Conservation (phyloP, 2,329 filamentous ascomycete species). For the Neonectria faginata region DNA sequence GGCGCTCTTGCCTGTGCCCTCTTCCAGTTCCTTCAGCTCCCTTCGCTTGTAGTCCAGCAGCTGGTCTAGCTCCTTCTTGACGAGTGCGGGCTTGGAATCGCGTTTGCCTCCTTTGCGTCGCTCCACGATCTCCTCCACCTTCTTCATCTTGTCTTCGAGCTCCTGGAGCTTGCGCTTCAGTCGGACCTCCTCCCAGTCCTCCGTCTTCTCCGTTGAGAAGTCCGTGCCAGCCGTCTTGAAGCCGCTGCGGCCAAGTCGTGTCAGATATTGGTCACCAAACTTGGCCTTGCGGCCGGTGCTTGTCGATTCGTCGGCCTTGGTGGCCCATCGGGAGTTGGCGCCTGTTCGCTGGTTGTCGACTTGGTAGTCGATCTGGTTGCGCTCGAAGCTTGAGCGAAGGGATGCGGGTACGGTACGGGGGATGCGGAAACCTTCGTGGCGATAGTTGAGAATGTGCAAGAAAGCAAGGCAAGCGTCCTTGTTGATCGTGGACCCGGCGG, state of each 20-base stretch:
- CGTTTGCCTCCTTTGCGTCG: conserved; percentile 72
- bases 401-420: conserved; percentile 91
- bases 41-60: conserved; percentile 93
- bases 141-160: conserved; percentile 86
- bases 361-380: conserved; percentile 97
- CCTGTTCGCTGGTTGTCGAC: conserved; percentile 77
- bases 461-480: conserved; percentile 96
- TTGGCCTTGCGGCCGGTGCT: conserved; percentile 91
- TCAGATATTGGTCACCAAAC: conserved; percentile 97
- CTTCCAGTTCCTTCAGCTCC: conserved; percentile 80
- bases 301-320: conserved; percentile 82
- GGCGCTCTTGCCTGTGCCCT: conserved; percentile 75
- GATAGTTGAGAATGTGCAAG: conserved; percentile 94
- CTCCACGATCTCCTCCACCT: conserved; percentile 80
- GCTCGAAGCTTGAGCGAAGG: conserved; percentile 91
- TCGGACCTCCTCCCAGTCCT: conserved; percentile 97
- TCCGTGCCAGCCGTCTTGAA: conserved; percentile 90
- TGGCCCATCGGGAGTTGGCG: conserved; percentile 81
- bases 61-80: conserved; percentile 94
- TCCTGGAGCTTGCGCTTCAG: conserved; percentile 93
- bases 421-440: conserved; percentile 94
- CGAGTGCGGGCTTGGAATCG: conserved; percentile 86
- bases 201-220: conserved; percentile 85
- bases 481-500: conserved; percentile 82
- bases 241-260: conserved; percentile 84